phyloP scores from a whole-genome alignment of 2,329 filamentous ascomycete species.

The Talaromyces sp. region DNA sequence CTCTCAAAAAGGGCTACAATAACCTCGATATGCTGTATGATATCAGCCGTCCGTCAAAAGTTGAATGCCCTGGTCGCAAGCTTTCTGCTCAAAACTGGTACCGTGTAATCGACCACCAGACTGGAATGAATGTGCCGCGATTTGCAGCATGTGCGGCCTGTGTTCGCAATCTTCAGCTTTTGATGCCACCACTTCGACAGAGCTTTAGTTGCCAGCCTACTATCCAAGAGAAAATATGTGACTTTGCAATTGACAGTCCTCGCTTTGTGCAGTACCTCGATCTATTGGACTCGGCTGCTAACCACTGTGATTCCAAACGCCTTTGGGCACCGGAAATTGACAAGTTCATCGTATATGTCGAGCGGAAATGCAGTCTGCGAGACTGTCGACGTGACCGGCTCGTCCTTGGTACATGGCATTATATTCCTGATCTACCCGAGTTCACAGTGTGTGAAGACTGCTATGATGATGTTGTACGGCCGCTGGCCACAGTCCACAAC shows the following conservation, averaged over 20 bases:
- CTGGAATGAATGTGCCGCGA: slow-evolving; percentile 56
- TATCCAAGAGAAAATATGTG: slow-evolving; percentile 55
- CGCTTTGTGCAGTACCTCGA: slow-evolving; percentile 54
- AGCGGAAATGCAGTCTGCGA: slow-evolving; percentile 50
- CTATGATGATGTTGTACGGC: slow-evolving; percentile 72
- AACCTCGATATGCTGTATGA: slow-evolving; percentile 65
- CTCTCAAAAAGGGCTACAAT: slow-evolving; percentile 60
- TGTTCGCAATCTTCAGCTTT: slow-evolving; percentile 61
- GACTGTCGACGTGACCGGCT: slow-evolving; percentile 64
- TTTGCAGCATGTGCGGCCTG: slow-evolving; percentile 75
- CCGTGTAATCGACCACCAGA: slow-evolving; percentile 63
- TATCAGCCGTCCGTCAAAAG: slow-evolving; percentile 58
- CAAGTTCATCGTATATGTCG: slow-evolving; percentile 59
- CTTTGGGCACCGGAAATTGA: slow-evolving; percentile 47
- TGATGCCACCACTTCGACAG: slow-evolving; percentile 67
- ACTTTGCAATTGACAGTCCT: slow-evolving; percentile 58
- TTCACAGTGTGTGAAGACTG: slow-evolving; percentile 85
- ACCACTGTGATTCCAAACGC: slow-evolving; percentile 24
- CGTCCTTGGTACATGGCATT: slow-evolving; percentile 67
- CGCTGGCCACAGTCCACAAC: slow-evolving; percentile 50
- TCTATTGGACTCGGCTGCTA: slow-evolving; percentile 49
- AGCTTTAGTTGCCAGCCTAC: slow-evolving; percentile 52
- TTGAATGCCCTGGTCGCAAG: slow-evolving; percentile 53
- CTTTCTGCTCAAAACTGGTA: slow-evolving; percentile 63
- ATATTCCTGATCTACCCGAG: slow-evolving; percentile 66